phyloP scores from a whole-genome alignment of 2,329 filamentous ascomycete species.

The Cercospora sesami region DNA sequence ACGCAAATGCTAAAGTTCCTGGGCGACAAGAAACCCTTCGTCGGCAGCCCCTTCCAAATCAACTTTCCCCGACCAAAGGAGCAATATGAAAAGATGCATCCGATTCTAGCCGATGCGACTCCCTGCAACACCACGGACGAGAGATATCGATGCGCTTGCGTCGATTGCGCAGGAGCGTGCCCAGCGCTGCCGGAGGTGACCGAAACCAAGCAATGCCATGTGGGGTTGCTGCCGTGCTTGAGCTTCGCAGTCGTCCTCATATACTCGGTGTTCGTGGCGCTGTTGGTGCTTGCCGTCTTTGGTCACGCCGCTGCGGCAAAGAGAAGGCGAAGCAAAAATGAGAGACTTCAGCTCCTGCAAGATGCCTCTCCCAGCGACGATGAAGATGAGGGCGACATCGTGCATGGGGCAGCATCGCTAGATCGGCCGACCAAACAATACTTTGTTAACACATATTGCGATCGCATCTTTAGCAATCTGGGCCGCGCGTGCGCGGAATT shows the following conservation, averaged over 20 bases:
- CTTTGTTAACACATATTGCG: constrained; percentile 77
- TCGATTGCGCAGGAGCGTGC: constrained; percentile 87
- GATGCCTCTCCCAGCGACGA: constrained; percentile 83
- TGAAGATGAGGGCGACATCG: constrained; percentile 86
- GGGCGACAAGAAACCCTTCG: constrained; percentile 80
- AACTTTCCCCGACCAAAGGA: constrained; percentile 73
- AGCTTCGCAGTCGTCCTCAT: constrained; percentile 89
- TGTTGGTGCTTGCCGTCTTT: constrained; percentile 65
- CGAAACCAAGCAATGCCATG: constrained; percentile 69
- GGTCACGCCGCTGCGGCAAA: constrained; percentile 75
- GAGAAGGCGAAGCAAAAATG: constrained; percentile 71
- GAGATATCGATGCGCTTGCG: constrained; percentile 83
- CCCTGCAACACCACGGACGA: constrained; percentile 88
- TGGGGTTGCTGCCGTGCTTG: constrained; percentile 85
- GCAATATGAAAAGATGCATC: constrained; percentile 67
- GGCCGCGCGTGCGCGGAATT: constrained; percentile 80
- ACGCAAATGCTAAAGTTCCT: constrained; percentile 84
- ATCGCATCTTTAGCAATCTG: constrained; percentile 74
- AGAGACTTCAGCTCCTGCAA: constrained; percentile 82
- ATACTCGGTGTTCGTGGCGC: constrained; percentile 73
- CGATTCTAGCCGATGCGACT: constrained; percentile 71
- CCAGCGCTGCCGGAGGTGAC: constrained; percentile 77
- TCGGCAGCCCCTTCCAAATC: constrained; percentile 95
- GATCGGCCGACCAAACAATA: constrained; percentile 80
- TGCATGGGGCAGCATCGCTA: constrained; percentile 72